Percentiles rank a stretch among this genome's conserved stretches.
Evolutionary conservation across 805 yeast genomes (phyloP).

Genomic region (Saccharomycodes ludwigii): DNA sequence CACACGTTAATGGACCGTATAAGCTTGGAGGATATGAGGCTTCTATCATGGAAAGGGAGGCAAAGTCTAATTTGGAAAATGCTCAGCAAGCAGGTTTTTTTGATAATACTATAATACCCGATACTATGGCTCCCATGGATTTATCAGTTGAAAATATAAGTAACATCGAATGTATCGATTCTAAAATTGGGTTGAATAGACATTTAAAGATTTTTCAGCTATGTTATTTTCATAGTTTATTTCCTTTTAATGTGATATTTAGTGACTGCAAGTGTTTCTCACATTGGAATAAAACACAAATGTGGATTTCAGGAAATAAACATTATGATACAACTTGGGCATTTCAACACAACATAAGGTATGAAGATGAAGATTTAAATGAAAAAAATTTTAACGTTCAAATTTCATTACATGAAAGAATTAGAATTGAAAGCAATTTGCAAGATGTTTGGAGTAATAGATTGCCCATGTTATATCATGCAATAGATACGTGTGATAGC

Average conservation of each 20-base stretch:
- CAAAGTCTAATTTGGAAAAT: slow-evolving; percentile 9
- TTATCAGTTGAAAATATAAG: slow-evolving; percentile 6
- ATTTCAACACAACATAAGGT: too few species aligned
- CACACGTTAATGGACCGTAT: slow-evolving; percentile 24
- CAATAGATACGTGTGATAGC: background rate
- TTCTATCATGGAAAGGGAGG: slow-evolving; percentile 15
- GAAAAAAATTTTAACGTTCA: slow-evolving; percentile 4
- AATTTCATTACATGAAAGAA: slow-evolving; percentile 12
- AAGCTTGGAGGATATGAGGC: slow-evolving; percentile 14
- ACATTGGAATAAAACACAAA: slow-evolving; percentile 1
- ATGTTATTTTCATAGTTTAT: too few species aligned
- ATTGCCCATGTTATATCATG: slow-evolving; percentile 10
- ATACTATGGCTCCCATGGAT: slow-evolving; percentile 9
- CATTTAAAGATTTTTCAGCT: too few species aligned
- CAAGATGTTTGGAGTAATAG: slow-evolving; percentile 25
- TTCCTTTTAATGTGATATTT: slow-evolving; percentile 1
- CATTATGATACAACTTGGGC: too few species aligned
- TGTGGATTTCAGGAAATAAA: too few species aligned
- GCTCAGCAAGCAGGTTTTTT: slow-evolving; percentile 5
- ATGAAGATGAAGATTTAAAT: slow-evolving; percentile 5
- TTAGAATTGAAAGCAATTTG: slow-evolving; percentile 17
- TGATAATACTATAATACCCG: slow-evolving; percentile 6
- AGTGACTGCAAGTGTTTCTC: slow-evolving; percentile 1
- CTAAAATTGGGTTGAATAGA: too few species aligned
- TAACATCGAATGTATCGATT: slow-evolving; percentile 3